Evolutionary conservation across 305 asterid genomes (phyloP).

Genomic region (Plantago lanceolata): DNA sequence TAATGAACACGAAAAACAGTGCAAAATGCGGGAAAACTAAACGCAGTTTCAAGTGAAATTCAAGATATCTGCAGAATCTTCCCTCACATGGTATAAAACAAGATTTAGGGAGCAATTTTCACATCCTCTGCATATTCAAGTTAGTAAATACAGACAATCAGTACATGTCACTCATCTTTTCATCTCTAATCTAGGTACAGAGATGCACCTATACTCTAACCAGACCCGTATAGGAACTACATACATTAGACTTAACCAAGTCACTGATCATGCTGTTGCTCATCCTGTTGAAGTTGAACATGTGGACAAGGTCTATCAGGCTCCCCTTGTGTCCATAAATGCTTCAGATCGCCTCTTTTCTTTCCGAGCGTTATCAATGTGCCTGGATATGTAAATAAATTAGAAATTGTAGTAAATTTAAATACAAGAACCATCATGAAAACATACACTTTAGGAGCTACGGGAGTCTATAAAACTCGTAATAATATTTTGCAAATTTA

Average conservation of each 20-base stretch:
- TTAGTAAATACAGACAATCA: slow-evolving; percentile 4
- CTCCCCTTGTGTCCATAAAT: slow-evolving; percentile 54
- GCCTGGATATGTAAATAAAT: slow-evolving; percentile 39
- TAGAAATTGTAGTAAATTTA: too few species aligned
- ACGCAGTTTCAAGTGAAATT: too few species aligned
- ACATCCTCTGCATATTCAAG: slow-evolving; percentile 12
- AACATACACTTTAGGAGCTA: too few species aligned
- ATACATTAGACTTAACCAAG: slow-evolving; percentile 3
- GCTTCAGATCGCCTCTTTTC: slow-evolving; percentile 54
- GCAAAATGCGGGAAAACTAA: too few species aligned
- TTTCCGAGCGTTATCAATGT: slow-evolving; percentile 44
- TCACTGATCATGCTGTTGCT: slow-evolving; percentile 30
- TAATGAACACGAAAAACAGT: too few species aligned
- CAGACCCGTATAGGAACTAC: slow-evolving; percentile 3
- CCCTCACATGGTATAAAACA: too few species aligned
- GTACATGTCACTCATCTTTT: slow-evolving; percentile 4
- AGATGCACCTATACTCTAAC: not conserved
- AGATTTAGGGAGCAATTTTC: slow-evolving; percentile 2
- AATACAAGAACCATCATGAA: too few species aligned
- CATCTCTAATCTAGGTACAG: slow-evolving; percentile 24
- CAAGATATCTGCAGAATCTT: too few species aligned
- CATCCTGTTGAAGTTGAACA: slow-evolving; percentile 38
- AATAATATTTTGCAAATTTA: not conserved
- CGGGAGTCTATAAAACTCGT: too few species aligned
- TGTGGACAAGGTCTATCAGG: slow-evolving; percentile 52